A percentile compares a stretch with the other conserved stretches of the same genome.
These are phyloP conservation scores for Allium fistulosum DNA, from an alignment of 106 monocot species.

Conservation along the genomic window DNA sequence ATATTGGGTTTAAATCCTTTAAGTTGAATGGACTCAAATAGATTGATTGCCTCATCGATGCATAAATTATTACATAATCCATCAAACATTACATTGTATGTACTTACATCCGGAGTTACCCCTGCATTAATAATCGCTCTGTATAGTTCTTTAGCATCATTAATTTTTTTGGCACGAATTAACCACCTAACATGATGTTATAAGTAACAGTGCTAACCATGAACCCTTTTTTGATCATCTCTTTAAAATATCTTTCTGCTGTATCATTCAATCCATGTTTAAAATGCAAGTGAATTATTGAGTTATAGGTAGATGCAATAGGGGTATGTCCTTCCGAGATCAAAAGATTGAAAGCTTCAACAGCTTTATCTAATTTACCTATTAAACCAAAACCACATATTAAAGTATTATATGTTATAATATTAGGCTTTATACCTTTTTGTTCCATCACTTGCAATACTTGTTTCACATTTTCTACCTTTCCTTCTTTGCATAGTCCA, in stretches of 20 bases:
- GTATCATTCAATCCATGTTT: not conserved
- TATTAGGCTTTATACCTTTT: conserved; percentile 8
- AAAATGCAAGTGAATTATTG: conserved; percentile 9
- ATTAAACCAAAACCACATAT: conserved; percentile 12
- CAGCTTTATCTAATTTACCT: conserved; percentile 8
- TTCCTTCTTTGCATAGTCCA: conserved; percentile 13
- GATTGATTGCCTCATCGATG: no score
- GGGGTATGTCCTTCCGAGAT: conserved; percentile 12
- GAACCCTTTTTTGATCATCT: conserved; percentile 2
- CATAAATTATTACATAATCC: conserved; percentile 9
- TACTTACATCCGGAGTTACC: conserved; percentile 6
- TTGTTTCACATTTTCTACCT: conserved; percentile 8
- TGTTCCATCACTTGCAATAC: conserved; percentile 9
- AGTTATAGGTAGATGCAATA: conserved; percentile 6
- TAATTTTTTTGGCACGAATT: conserved; percentile 11
- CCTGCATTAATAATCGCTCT: conserved; percentile 6
- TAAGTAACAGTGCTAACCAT: not conserved
- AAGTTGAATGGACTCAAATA: no score
- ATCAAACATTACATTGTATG: conserved; percentile 8
- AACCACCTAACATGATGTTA: conserved; percentile 5
- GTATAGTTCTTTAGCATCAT: conserved; percentile 10
- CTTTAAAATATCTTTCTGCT: conserved; percentile 7
- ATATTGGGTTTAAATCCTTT: no score
- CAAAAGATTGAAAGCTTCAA: conserved; percentile 11
- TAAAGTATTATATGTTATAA: conserved; percentile 9